Conservation (phyloP, 179 eudicot genomes). For the Drosera spatulata region DNA sequence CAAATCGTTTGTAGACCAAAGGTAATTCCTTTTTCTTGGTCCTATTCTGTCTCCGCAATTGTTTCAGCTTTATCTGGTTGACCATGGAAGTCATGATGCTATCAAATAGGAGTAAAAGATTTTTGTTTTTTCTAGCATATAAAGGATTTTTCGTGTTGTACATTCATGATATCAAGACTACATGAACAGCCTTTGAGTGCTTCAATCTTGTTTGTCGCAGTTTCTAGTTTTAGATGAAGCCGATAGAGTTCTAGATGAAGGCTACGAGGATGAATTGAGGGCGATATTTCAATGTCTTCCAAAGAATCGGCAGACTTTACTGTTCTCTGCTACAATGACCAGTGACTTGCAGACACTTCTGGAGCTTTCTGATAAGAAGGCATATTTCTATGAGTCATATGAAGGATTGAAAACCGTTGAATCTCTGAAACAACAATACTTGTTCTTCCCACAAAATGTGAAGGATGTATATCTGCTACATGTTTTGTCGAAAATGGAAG, state of each 20-base stretch:
- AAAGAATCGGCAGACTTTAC: conserved; percentile 56
- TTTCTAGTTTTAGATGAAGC: too few relatives aligned
- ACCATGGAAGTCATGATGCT: too few relatives aligned
- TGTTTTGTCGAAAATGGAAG: conserved; percentile 66
- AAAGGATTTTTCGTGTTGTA: too few relatives aligned
- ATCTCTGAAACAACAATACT: conserved; percentile 45
- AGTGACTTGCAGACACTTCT: conserved; percentile 51
- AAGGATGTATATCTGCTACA: conserved; percentile 69
- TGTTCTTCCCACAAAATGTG: conserved; percentile 47
- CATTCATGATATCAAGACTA: too few relatives aligned
- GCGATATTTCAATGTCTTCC: too few relatives aligned
- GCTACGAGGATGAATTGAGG: too few relatives aligned
- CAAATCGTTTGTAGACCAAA: conserved; percentile 58
- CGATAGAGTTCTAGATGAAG: too few relatives aligned
- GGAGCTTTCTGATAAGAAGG: conserved; percentile 72
- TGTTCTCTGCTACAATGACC: conserved; percentile 95
- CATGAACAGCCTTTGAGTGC: background rate
- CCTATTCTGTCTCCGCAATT: background rate
- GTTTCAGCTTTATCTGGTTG: too few relatives aligned
- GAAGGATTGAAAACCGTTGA: conserved; percentile 33
- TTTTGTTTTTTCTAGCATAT: too few relatives aligned
- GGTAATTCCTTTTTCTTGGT: conserved; percentile 22
- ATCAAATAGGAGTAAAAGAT: too few relatives aligned
- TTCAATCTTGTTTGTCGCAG: too few relatives aligned
- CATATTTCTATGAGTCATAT: conserved; percentile 72